Evolutionary conservation across 192 early-diverging fungal species (phyloP).

Genomic region (Diversispora epigaea): DNA sequence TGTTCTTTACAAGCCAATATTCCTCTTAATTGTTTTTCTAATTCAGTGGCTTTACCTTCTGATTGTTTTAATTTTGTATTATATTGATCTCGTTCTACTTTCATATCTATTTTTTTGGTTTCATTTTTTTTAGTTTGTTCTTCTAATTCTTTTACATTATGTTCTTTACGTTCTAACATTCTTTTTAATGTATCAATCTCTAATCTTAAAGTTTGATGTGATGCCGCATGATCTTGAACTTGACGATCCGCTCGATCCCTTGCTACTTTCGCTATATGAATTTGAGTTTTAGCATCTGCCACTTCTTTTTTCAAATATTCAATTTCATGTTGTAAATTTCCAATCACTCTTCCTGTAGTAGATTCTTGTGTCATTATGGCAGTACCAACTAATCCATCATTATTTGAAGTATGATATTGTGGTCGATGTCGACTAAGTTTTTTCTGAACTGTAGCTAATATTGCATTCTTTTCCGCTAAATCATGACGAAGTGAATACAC

Average conservation of each 20-base stretch:
- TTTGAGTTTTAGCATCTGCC: constrained; percentile 20
- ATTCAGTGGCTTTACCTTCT: constrained; percentile 12
- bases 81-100: constrained; percentile 24
- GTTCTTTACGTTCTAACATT: constrained; percentile 32
- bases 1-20: constrained; percentile 14
- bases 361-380: constrained; percentile 4
- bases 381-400: too few relatives aligned
- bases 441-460: constrained; percentile 27
- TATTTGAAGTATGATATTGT: too few relatives aligned
- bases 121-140: constrained; percentile 7
- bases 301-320: constrained; percentile 30
- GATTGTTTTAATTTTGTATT: constrained; percentile 22
- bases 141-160: constrained; percentile 28
- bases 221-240: constrained; percentile 22
- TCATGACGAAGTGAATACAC: constrained; percentile 28
- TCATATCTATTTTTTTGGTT: constrained; percentile 16
- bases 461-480: constrained; percentile 29
- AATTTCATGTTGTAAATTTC: constrained; percentile 24
- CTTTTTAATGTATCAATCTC: constrained; percentile 32
- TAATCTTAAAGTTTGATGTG: constrained; percentile 24
- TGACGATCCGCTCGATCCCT: constrained; percentile 30
- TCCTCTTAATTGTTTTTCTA: constrained; percentile 15
- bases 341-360: constrained; percentile 27
- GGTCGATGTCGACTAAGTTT: constrained; percentile 17
- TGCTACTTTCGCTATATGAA: constrained; percentile 22